These are phyloP conservation scores for Kodamaea ohmeri DNA, from an alignment of 1,139 yeast species.

Conservation along the genomic window DNA sequence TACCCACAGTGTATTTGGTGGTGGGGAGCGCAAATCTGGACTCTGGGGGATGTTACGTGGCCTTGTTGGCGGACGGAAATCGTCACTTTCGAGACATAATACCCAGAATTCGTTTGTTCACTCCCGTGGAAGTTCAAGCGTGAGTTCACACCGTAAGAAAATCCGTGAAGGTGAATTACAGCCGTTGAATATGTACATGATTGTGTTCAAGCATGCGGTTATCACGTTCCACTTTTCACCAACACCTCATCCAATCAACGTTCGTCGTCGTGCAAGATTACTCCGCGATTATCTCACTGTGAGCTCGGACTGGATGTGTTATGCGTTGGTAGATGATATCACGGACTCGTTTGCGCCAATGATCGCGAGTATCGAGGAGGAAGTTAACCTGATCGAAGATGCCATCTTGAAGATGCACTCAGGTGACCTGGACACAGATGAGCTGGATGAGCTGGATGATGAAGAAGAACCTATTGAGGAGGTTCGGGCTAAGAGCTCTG, in stretches of 20 bases:
- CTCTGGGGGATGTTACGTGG: constrained; percentile 20
- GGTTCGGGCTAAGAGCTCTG: no score
- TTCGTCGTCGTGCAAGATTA: constrained; percentile 85
- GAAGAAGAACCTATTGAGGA: no score
- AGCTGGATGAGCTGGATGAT: no score
- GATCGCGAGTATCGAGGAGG: constrained; percentile 90
- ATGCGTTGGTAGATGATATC: constrained; percentile 93
- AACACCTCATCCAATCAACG: constrained; percentile 95
- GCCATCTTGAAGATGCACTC: constrained; percentile 85
- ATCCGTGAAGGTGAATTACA: constrained; percentile 72
- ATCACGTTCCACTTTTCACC: constrained; percentile 92
- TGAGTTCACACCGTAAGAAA: constrained; percentile 31
- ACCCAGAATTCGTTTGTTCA: constrained; percentile 9
- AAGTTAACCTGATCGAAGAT: constrained; percentile 89
- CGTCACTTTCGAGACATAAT: constrained; percentile 6
- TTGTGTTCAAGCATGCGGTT: constrained; percentile 88
- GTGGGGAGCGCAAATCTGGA: constrained; percentile 19
- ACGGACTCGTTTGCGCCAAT: constrained; percentile 97
- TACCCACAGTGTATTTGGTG: constrained; percentile 20
- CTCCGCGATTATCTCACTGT: constrained; percentile 85
- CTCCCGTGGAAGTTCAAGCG: constrained; percentile 22
- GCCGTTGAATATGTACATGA: constrained; percentile 89
- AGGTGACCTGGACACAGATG: constrained; percentile 48
- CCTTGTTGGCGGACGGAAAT: constrained; percentile 9
- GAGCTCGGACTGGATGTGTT: constrained; percentile 94